Evolutionary conservation across 1,284 basidiomycete species (phyloP).

Genomic region (Sporisorium reilianum): DNA sequence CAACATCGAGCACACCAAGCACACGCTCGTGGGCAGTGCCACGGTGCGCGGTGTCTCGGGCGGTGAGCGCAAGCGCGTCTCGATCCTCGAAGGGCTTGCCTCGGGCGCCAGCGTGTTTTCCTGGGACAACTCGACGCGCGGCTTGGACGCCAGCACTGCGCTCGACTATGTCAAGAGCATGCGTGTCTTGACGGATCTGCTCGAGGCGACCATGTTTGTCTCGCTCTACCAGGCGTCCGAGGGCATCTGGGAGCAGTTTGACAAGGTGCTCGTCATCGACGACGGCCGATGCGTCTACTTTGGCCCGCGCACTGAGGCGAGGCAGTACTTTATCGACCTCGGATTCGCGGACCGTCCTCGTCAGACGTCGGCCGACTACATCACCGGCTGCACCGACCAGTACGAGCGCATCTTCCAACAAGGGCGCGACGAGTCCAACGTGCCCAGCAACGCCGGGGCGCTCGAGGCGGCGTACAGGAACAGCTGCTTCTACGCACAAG

Average conservation of each 20-base stretch:
- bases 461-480: constrained; percentile 79
- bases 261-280: constrained; percentile 69
- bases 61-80: constrained; percentile 76
- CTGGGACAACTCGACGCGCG: constrained; percentile 80
- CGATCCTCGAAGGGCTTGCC: constrained; percentile 77
- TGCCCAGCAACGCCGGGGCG: constrained; percentile 79
- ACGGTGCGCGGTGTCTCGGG: constrained; percentile 81
- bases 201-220: constrained; percentile 81
- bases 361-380: constrained; percentile 75
- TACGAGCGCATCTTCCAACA: constrained; percentile 74
- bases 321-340: constrained; percentile 62
- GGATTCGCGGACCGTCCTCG: constrained; percentile 72
- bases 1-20: constrained; percentile 79
- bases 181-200: constrained; percentile 81
- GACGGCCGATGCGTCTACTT: constrained; percentile 66
- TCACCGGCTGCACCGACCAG: constrained; percentile 60
- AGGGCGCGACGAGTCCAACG: constrained; percentile 76
- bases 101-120: constrained; percentile 74
- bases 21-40: constrained; percentile 80
- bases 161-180: constrained; percentile 81
- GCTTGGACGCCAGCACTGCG: constrained; percentile 86
- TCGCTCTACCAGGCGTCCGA: constrained; percentile 78
- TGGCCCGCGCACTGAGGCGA: constrained; percentile 58
- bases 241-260: constrained; percentile 74
- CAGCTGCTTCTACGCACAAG: constrained; percentile 74